Evolutionary conservation across 2,329 filamentous ascomycete genomes (phyloP), one percentile per base, ranked within the genome.

Genomic region (Moelleriella libera): DNA sequence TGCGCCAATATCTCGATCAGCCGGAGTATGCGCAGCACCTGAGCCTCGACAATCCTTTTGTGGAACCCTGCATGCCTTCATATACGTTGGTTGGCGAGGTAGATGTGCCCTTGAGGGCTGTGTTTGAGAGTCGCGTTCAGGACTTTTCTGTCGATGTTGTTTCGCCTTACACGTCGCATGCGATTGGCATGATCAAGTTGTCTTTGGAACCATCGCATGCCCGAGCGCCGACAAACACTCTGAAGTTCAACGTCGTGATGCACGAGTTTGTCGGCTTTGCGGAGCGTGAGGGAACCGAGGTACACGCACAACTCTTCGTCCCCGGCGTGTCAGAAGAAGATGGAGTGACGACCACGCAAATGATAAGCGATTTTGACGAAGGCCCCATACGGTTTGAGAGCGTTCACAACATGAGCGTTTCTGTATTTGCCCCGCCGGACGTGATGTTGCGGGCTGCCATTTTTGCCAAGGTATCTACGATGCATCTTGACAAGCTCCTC

Each of bases 161-260:
- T 43, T 97, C 89, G 1, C 89, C 90, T 2, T 94, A 95, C 58
- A 98, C 92, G 0, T 85, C 83, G 30, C 88, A 88, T 56, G 86
- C 88, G 7, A 80, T 97, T 50, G 92, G 90, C 43, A 90, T 96
- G 48, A 79, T 98, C 54, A 86, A 88, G 58, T 70, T 98, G 39
- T 90, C 90, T 0, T 69, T 98, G 6, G 92, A 98, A 60, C 92
- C 92, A 11, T 97, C 90, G 0, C 90, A 88, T 44, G 89, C 90
- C 2, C 83, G 94, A 57, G 90, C 89, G 4, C 92, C 92, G 11
- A 85, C 87, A 10, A 92, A 86, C 49, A 96, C 87, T 2, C 70
- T 97, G 49, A 98, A 97, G 62, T 98, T 98, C 68, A 98, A 97
- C 58, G 89, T 97, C 5, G 89, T 97, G 32, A 95, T 98, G 87